Evolutionary conservation across 352 stramenopile genomes (phyloP).

Genomic region (Globisporangium mamillatum): DNA sequence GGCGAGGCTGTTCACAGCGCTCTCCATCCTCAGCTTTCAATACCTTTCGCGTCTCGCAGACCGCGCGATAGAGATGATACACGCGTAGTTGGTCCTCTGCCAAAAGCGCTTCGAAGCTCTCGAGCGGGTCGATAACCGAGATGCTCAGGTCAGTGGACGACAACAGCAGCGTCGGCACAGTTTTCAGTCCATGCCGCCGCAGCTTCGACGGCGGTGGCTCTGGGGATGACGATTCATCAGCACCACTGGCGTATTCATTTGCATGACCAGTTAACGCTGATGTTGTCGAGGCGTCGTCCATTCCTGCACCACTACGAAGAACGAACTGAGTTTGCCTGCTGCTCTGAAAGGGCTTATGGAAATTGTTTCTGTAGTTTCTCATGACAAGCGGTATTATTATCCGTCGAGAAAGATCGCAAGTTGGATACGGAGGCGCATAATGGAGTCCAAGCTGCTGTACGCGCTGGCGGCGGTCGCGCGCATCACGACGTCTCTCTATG

Average conservation of each 20-base stretch:
- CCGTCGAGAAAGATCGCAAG: background rate
- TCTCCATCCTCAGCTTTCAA: background rate
- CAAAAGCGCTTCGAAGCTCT: conserved; percentile 11
- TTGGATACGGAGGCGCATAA: background rate
- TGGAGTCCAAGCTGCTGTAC: background rate
- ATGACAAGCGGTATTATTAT: background rate
- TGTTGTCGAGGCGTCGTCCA: background rate
- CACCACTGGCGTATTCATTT: background rate
- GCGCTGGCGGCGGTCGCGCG: conserved; percentile 10
- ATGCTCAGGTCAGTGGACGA: background rate
- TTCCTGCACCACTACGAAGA: background rate
- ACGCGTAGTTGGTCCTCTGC: conserved; percentile 12
- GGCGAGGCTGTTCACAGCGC: background rate
- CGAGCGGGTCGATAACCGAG: background rate
- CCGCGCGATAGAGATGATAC: conserved; percentile 11
- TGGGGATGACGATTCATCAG: background rate
- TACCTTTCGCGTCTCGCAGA: conserved; percentile 17
- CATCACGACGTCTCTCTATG: conserved; percentile 12
- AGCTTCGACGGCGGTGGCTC: background rate
- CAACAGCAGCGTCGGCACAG: background rate
- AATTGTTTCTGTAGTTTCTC: background rate
- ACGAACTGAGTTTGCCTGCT: background rate
- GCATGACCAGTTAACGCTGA: background rate
- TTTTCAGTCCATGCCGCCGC: background rate
- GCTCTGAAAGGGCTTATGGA: background rate